Evolutionary conservation across 2,329 filamentous ascomycete genomes (phyloP), one percentile per base, ranked within the genome.

Genomic region (Aspergillus caelatus): DNA sequence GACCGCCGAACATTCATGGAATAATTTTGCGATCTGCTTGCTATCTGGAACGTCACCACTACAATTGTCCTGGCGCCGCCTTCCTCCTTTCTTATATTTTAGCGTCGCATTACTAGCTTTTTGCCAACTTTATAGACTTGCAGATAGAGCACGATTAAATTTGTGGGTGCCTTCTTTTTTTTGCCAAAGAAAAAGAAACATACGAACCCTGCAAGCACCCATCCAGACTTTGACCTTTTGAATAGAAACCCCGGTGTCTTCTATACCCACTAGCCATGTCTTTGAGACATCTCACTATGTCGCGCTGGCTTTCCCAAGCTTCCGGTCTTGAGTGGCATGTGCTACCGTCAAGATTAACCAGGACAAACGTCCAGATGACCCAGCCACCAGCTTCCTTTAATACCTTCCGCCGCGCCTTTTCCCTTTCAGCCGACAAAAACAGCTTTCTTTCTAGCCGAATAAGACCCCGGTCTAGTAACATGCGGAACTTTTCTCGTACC

Each of bases 291-390:
- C 28, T 58, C n/a, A 58, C 61, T 23, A 43, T 69, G 34, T 62
- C 68, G n/a, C 68, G 67, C 62, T 73, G 69, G 72, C 53, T 71
- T 57, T 65, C 67, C 36, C 68, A 68, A 16, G 55, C 67, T n/a
- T 48, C 62, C 12, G 53, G 56, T 53, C 53, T 71, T n/a, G 57
- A 66, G 32, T 63, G 63, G 57, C 53, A 55, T 53, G 41, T 54
- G 48, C 23, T 54, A 32, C 39, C 46, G 43, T 58, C 52, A 57
- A 56, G 62, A 60, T 60, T 58, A 19, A 30, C 39, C 10, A 64
- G 36, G 54, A 45, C 28, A 32, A 65, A 59, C 14, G 9, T 53
- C 11, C 23, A 39, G 4, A 32, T 56, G 9, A 23, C 26, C 34
- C 28, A 14, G 34, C 6, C 30, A 34, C 19, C 54, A 12, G 55